Conservation (phyloP, 345 rosid species). For the Crucihimalaya himalaica region DNA sequence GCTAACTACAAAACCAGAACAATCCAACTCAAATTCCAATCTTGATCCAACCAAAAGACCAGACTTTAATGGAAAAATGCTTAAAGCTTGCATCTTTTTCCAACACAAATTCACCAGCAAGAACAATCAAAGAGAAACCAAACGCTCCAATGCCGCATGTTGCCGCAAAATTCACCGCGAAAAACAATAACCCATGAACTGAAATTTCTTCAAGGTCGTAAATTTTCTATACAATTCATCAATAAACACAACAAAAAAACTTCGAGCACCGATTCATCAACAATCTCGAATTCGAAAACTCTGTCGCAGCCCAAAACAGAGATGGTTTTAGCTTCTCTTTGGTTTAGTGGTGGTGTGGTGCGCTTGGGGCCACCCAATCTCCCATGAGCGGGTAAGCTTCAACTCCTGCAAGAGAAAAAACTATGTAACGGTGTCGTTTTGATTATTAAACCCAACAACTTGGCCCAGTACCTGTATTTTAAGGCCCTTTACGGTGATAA, state of each 20-base stretch:
- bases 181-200: constrained; percentile 22
- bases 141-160: constrained; percentile 15
- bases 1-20: constrained; percentile 38
- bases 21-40: constrained; percentile 50
- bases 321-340: constrained; percentile 9
- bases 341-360: constrained; percentile 31
- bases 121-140: constrained; percentile 25
- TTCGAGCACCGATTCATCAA: background rate
- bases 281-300: constrained; percentile 5
- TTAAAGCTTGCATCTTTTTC: constrained; percentile 72
- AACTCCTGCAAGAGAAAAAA: background rate
- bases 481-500: background rate
- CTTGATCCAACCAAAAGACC: constrained; percentile 55
- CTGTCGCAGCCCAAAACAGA: background rate
- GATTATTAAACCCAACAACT: background rate
- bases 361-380: constrained; percentile 43
- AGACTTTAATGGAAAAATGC: constrained; percentile 37
- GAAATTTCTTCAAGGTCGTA: constrained; percentile 16
- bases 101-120: constrained; percentile 14
- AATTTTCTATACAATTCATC: background rate
- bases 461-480: background rate
- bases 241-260: background rate
- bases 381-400: constrained; percentile 39
- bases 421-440: background rate
- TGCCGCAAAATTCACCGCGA: background rate